Evolutionary conservation across 2,329 filamentous ascomycete genomes (phyloP).

Genomic region (Tolypocladium album): DNA sequence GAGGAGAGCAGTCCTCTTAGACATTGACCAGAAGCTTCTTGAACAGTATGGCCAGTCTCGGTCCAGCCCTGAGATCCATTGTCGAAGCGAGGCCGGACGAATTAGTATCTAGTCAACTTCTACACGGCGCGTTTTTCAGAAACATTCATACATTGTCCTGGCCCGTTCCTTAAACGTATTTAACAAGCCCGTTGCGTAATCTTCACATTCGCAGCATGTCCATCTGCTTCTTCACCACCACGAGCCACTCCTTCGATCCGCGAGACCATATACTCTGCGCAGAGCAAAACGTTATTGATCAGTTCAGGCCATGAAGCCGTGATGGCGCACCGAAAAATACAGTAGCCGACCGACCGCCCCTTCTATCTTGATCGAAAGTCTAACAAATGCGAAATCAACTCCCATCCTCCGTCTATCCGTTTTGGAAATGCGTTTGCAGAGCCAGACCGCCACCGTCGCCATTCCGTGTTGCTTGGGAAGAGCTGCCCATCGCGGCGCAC

Average conservation of each 20-base stretch:
- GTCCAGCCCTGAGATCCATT: neutral
- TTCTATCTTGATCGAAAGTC: conserved; percentile 28
- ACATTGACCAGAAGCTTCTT: neutral
- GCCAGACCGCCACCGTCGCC: conserved; percentile 11
- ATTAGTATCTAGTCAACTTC: neutral
- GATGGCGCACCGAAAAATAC: conserved; percentile 16
- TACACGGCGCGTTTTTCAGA: neutral
- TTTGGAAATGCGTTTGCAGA: conserved; percentile 22
- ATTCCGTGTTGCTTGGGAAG: neutral
- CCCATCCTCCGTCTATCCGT: conserved; percentile 24
- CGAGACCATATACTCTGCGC: conserved; percentile 4
- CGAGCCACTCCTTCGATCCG: conserved; percentile 3
- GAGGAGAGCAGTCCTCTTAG: neutral
- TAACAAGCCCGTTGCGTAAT: neutral
- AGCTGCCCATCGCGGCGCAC: conserved; percentile 1
- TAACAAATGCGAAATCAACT: conserved; percentile 26
- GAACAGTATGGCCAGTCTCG: neutral
- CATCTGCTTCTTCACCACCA: conserved; percentile 4
- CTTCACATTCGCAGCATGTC: conserved; percentile 3
- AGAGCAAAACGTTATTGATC: conserved; percentile 20
- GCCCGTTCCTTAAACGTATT: neutral
- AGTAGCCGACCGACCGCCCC: conserved; percentile 16
- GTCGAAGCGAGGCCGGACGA: too few species aligned
- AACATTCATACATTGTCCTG: neutral
- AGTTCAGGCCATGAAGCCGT: conserved; percentile 23